A percentile compares a stretch with the other conserved stretches of the same genome.
Evolutionary conservation across 176 grass and related monocot genomes (phyloP).

Genomic region (Triticum timopheevii): DNA sequence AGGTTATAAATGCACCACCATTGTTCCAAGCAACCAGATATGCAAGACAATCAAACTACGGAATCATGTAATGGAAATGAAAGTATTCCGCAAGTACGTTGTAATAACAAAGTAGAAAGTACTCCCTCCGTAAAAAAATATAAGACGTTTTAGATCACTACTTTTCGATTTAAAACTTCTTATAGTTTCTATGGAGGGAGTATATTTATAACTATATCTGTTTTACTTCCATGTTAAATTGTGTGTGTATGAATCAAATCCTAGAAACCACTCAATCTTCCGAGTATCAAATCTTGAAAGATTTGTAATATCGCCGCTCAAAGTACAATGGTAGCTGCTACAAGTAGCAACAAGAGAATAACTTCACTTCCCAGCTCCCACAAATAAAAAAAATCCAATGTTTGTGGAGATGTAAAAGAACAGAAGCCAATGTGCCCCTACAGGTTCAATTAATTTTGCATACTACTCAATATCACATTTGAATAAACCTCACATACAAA

Average conservation of each 20-base stretch:
- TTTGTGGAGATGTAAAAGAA: neutral
- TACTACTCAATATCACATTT: neutral
- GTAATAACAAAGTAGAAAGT: neutral
- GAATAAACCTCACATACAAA: conserved; percentile 1
- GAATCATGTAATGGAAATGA: neutral
- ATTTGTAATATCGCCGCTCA: no score
- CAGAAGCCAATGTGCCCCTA: conserved; percentile 1
- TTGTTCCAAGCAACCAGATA: neutral
- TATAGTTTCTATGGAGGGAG: no score
- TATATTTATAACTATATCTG: neutral
- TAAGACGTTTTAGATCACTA: neutral
- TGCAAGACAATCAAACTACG: neutral
- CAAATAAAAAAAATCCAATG: neutral
- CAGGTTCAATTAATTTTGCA: neutral
- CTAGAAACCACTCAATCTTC: neutral
- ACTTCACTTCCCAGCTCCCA: neutral
- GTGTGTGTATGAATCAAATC: neutral
- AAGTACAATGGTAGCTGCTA: neutral
- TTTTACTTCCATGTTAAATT: neutral
- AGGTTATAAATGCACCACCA: neutral
- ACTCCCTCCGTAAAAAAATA: no score
- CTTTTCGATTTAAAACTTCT: no score
- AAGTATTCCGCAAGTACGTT: neutral
- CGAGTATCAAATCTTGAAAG: neutral
- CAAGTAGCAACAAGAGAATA: neutral